These are phyloP conservation scores for Isatis tinctoria DNA, from an alignment of 345 rosid genomes.

Conservation along the genomic window DNA sequence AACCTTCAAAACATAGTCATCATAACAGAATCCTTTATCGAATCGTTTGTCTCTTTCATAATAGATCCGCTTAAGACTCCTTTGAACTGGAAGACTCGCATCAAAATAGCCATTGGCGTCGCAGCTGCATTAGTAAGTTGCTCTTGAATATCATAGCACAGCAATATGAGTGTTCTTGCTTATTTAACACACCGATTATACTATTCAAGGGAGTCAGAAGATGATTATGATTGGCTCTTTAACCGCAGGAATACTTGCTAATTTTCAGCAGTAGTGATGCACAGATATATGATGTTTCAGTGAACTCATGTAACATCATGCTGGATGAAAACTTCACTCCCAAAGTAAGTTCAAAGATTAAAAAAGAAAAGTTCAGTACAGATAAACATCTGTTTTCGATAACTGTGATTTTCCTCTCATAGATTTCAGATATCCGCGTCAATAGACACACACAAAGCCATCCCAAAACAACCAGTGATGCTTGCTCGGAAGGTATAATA, in stretches of 20 bases:
- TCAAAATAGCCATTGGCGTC: slow-evolving; percentile 77
- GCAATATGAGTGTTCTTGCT: not conserved
- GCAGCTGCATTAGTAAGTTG: slow-evolving; percentile 86
- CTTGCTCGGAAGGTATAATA: slow-evolving; percentile 51
- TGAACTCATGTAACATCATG: slow-evolving; percentile 81
- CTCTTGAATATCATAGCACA: not conserved
- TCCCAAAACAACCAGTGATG: slow-evolving; percentile 32
- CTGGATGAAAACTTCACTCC: slow-evolving; percentile 81
- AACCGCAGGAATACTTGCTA: slow-evolving; percentile 77
- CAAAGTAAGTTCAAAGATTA: slow-evolving; percentile 42
- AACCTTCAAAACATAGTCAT: not conserved
- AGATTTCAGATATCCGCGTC: slow-evolving; percentile 71
- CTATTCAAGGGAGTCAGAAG: not conserved
- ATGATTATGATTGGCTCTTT: not conserved
- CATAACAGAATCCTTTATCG: not conserved
- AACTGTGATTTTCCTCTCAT: slow-evolving; percentile 8
- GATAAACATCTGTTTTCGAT: not conserved
- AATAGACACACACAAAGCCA: slow-evolving; percentile 32
- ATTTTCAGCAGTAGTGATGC: slow-evolving; percentile 66
- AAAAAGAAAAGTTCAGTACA: not conserved
- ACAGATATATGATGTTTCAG: slow-evolving; percentile 58
- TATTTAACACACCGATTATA: not conserved
- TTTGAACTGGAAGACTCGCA: slow-evolving; percentile 81
- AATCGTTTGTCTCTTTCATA: slow-evolving; percentile 12
- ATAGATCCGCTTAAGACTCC: slow-evolving; percentile 95